These are phyloP conservation scores for Hansenula anomala DNA, from an alignment of 1,139 yeast genomes.

Conservation along the genomic window DNA sequence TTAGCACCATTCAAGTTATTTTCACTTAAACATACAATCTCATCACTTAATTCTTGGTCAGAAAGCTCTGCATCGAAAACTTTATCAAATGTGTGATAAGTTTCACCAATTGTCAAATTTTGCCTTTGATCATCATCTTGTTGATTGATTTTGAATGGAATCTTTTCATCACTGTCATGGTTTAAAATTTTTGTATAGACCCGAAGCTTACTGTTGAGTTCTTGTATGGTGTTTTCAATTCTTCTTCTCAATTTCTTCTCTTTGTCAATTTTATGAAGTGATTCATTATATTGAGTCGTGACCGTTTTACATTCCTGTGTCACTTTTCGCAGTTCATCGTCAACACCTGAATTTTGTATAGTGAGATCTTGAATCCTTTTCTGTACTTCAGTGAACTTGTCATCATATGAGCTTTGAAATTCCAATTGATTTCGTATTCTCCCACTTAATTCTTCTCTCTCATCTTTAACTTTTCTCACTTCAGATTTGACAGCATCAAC, in stretches of 20 bases:
- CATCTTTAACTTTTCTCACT: neutral
- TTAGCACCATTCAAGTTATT: conserved; percentile 15
- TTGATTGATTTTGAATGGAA: neutral
- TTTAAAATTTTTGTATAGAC: conserved; percentile 26
- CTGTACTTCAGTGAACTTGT: conserved; percentile 2
- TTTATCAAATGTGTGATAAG: conserved; percentile 7
- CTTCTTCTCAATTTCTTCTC: conserved; percentile 32
- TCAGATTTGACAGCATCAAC: neutral
- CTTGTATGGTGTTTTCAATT: conserved; percentile 50
- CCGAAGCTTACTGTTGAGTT: conserved; percentile 35
- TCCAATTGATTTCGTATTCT: neutral
- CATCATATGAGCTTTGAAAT: neutral
- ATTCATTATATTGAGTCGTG: conserved; percentile 13
- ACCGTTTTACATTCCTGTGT: neutral
- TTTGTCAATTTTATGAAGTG: conserved; percentile 24
- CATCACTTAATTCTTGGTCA: conserved; percentile 5
- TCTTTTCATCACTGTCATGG: neutral
- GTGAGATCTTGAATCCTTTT: conserved; percentile 3
- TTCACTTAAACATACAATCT: conserved; percentile 14
- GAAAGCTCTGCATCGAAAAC: neutral
- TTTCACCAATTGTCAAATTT: conserved; percentile 1
- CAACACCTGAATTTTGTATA: neutral
- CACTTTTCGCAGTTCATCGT: neutral
- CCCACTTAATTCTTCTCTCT: conserved; percentile 2
- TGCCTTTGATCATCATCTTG: neutral